Base-by-base conservation (phyloP, 495 filamentous ascomycete species). In the Bathelium albidoporum region DNA sequence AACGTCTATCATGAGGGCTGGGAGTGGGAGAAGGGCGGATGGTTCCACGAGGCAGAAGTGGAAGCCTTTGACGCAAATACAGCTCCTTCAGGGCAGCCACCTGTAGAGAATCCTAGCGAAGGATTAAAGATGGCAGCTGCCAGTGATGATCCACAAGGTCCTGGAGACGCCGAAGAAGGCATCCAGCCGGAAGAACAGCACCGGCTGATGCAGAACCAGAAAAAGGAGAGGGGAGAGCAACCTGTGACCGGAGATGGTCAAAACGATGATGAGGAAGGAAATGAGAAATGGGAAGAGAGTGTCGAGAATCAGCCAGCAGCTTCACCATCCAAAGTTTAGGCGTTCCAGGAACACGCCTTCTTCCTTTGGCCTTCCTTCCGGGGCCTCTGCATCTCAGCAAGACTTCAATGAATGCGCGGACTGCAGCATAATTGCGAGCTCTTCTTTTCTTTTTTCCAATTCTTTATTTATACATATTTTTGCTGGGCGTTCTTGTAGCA, bases 11-110 rank as follows among this genome's bases (percentile, higher is more conserved):
- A 55, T 26, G 64, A 65, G 5, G 75, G 75, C 5, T n/a, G 67
- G 7, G 29, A 62, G 12, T 77, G 75, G 75, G 75, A 77, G 53
- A 45, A 68, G 36, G 75, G 75, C 1, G 75, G 75, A 2, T 77
- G 74, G 74, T 76, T 77, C 58, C 66, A 71, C 0, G 44, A 68
- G 36, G 65, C 59, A 29, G 66, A 66, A 34, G 41, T 61, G 52
- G 60, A 69, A 59, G 63, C 67, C 18, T 67, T 67, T 34, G 69
- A 49, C 31, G 66, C 69, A 0, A 53, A 70, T 28, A 72, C 70
- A 0, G 32, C 45, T 36, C 70, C 68, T 20, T 63, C 45, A 26
- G 32, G 52, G 24, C 41, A 70, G 59, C 62, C 59, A 45, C 65
- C 67, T 14, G 62, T 63, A 12, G 22, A 28, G 20, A 41, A 53